phyloP scores from a whole-genome alignment of 2,329 filamentous ascomycete genomes.

The Triangularia verruculosa region DNA sequence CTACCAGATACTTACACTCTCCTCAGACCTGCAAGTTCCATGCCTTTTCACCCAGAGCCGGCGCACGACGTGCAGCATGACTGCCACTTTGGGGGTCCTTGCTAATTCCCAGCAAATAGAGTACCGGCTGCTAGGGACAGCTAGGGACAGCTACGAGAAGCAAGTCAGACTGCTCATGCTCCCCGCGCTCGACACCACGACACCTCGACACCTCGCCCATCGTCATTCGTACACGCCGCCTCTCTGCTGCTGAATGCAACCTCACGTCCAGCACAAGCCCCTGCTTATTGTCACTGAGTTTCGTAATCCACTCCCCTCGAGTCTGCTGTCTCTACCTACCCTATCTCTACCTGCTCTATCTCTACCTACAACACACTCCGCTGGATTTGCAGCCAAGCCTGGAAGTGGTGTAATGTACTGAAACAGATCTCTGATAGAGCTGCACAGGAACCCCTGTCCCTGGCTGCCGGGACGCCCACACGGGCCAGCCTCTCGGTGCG shows the following conservation, averaged over 20 bases:
- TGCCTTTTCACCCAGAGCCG: not conserved
- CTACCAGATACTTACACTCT: too few species aligned
- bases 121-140: not conserved
- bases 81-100: not conserved
- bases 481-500: not conserved
- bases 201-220: not conserved
- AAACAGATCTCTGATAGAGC: conserved; percentile 1
- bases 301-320: not conserved
- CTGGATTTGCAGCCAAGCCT: too few species aligned
- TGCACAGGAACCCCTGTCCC: not conserved
- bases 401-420: not conserved
- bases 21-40: not conserved
- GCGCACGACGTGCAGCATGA: not conserved
- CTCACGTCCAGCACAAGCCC: not conserved
- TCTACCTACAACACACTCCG: too few species aligned
- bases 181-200: not conserved
- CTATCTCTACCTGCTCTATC: too few species aligned
- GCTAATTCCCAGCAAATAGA: not conserved
- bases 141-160: too few species aligned
- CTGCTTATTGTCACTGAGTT: not conserved
- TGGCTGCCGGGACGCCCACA: not conserved
- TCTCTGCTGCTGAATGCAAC: not conserved
- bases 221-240: not conserved
- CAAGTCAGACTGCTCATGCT: not conserved
- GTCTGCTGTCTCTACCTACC: too few species aligned